Conservation (phyloP, 1,284 basidiomycete genomes). For the Cronartium ribicola region DNA sequence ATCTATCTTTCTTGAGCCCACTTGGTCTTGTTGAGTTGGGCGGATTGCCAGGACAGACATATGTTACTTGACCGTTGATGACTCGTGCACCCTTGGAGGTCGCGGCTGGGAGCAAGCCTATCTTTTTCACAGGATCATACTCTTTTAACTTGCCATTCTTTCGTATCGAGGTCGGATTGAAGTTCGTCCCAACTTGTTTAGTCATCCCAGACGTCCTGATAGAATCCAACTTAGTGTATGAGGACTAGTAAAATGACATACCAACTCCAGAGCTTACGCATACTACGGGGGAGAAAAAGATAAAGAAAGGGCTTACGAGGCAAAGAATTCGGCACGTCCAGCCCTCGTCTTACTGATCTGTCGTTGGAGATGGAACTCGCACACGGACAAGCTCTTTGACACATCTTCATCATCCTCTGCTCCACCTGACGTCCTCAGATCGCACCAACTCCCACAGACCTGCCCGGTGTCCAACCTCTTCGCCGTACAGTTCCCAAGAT, state of each 20-base stretch:
- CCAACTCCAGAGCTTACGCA: background rate
- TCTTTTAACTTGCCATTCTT: slow-evolving; percentile 6
- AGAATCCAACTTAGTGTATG: background rate
- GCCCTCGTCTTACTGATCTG: slow-evolving; percentile 32
- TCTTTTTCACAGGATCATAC: slow-evolving; percentile 27
- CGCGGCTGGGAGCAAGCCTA: slow-evolving; percentile 15
- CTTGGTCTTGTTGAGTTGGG: background rate
- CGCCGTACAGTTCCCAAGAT: slow-evolving; percentile 77
- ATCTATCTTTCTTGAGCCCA: slow-evolving; percentile 13
- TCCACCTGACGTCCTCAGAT: slow-evolving; percentile 58
- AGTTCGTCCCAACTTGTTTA: slow-evolving; percentile 24
- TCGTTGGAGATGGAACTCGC: slow-evolving; percentile 38
- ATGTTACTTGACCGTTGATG: slow-evolving; percentile 33
- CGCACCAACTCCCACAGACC: slow-evolving; percentile 77
- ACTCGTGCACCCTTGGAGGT: slow-evolving; percentile 2
- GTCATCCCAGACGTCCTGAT: slow-evolving; percentile 39
- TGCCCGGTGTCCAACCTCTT: slow-evolving; percentile 68
- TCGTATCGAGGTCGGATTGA: slow-evolving; percentile 3
- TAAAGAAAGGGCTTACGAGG: slow-evolving; percentile 12
- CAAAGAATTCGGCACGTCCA: slow-evolving; percentile 37
- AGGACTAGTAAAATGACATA: background rate
- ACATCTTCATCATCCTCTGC: background rate
- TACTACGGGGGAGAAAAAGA: background rate
- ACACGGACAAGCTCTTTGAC: slow-evolving; percentile 8
- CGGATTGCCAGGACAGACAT: slow-evolving; percentile 13